phyloP scores from a whole-genome alignment of 2,329 filamentous ascomycete species.

The Fusarium pseudonygamai region DNA sequence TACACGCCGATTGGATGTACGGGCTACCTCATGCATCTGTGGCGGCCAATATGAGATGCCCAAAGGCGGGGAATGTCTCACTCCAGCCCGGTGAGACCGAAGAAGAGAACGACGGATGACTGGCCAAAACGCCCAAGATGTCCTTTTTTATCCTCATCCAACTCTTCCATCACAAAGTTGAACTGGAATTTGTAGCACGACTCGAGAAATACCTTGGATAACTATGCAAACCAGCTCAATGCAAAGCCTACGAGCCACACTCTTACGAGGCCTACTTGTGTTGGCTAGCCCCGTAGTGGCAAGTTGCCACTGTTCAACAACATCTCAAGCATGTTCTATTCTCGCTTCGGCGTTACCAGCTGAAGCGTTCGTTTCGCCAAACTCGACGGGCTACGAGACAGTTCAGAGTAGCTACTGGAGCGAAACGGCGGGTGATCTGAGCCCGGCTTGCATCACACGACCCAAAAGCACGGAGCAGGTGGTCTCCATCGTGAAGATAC shows the following conservation, averaged over 20 bases:
- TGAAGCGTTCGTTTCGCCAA: background rate
- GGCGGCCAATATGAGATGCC: fast-evolving
- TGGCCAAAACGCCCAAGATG: background rate
- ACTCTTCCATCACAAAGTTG: background rate
- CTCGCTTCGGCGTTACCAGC: fast-evolving
- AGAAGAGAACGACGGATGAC: background rate
- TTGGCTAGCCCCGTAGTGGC: background rate
- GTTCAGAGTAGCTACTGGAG: background rate
- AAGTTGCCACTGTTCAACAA: background rate
- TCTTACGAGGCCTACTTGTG: background rate
- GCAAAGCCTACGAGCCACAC: fast-evolving
- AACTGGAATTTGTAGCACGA: fast-evolving
- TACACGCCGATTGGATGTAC: background rate
- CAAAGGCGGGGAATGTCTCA: background rate
- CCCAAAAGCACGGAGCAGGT: fast-evolving
- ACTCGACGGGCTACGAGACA: background rate
- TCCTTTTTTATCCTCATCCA: fast-evolving
- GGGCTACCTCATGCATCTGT: background rate
- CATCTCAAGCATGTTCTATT: background rate
- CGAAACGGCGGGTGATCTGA: background rate
- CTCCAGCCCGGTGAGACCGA: background rate
- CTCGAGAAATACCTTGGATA: fast-evolving
- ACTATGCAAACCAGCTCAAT: background rate
- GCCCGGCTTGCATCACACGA: background rate
- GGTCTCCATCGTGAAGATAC: background rate